Evolutionary conservation across 495 filamentous ascomycete species (phyloP), one percentile per base, ranked within the genome.

Genomic region (Penicillium bovifimosum): DNA sequence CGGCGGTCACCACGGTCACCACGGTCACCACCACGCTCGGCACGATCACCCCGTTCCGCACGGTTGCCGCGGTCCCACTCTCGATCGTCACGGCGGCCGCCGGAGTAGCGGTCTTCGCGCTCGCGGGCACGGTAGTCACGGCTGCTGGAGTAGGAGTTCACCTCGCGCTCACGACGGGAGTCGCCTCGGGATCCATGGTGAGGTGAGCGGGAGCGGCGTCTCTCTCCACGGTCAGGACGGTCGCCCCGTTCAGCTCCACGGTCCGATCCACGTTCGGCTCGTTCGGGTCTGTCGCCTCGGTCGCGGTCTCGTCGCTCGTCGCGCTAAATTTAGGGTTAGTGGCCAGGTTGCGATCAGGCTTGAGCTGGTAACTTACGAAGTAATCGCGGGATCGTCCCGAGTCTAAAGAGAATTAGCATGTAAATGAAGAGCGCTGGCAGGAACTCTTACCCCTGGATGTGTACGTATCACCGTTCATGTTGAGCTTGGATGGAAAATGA

Each of bases 91-190:
- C 57, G 41, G 10, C 60, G 60, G 35, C 41, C 47, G 31, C 41
- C 47, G 48, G 83, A 81, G 63, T 95, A 95, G 58, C 89, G 80
- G 49, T 95, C 90, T 64, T 96, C 91, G 39, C 91, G 85, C 75
- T 96, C 91, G 32, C 91, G 80, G 62, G 92, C 91, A 68, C 91
- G 81, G 69, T 93, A 92, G 73, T 86, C 90, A 44, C 91, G 84
- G 66, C 89, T 95, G 7, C 87, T 87, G 8, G 90, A 92, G 72
- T 96, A 96, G 9, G 87, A 82, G 64, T 96, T 91, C 65, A 82
- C 79, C 59, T 95, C 90, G 56, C 79, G 78, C 40, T 88, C 84
- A 43, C 81, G 77, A 54, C 80, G 77, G 47, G 76, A 70, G 29
- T 50, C 47, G 27, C 69, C 73, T 53, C 85, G 80, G 48, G 81